These are phyloP conservation scores for Veloboletus limbatus DNA, from an alignment of 1,284 basidiomycete species.

Conservation along the genomic window DNA sequence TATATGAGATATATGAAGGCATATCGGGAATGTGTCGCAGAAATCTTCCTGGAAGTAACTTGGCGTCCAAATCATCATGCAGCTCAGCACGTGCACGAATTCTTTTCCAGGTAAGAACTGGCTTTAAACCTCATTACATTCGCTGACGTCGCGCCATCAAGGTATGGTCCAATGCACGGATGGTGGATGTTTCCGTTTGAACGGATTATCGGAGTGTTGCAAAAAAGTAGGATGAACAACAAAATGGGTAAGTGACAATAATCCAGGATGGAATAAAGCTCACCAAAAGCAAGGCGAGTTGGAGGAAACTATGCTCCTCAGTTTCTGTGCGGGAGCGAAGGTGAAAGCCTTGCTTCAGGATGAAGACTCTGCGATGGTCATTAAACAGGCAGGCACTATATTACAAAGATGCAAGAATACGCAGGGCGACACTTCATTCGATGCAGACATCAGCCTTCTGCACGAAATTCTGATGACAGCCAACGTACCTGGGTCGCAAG, in stretches of 20 bases:
- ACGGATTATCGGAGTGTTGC: constrained; percentile 20
- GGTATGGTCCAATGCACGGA: constrained; percentile 25
- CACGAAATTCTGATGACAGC: too few species aligned
- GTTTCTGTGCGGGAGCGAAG: background rate
- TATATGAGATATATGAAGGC: too few species aligned
- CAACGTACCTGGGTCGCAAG: too few species aligned
- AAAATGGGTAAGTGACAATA: constrained; percentile 3
- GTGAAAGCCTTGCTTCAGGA: background rate
- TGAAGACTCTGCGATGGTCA: background rate
- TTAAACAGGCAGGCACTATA: background rate
- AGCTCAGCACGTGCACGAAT: too few species aligned
- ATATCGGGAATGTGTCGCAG: too few species aligned
- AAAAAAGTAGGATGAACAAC: constrained; percentile 23
- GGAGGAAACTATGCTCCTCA: background rate
- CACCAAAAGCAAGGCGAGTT: background rate
- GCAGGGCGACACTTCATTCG: background rate
- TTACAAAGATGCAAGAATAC: background rate
- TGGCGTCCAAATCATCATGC: too few species aligned
- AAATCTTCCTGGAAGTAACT: too few species aligned
- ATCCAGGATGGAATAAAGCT: too few species aligned
- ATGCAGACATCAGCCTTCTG: background rate
- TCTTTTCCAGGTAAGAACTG: too few species aligned
- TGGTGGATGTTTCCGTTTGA: constrained; percentile 33
- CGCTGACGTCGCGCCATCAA: too few species aligned
- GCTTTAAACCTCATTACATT: too few species aligned